Evolutionary conservation across 2,329 filamentous ascomycete species (phyloP).

Genomic region (Verticillium klebahnii): DNA sequence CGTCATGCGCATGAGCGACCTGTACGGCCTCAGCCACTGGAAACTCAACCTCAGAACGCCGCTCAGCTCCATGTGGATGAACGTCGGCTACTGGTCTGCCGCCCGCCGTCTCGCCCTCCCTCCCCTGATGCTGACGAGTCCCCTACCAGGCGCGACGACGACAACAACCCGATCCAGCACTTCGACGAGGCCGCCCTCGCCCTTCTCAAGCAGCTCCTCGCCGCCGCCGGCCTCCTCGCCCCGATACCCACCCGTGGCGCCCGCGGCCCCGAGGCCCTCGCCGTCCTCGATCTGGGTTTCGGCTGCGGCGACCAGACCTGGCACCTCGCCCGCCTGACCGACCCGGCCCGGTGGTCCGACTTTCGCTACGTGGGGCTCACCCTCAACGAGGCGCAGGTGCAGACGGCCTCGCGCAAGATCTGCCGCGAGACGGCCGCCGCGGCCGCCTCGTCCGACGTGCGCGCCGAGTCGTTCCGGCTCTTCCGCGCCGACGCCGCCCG

Average conservation of each 20-base stretch:
- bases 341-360: slow-evolving; percentile 13
- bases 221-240: slow-evolving; percentile 32
- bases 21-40: slow-evolving; percentile 51
- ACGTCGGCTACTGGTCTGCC: slow-evolving; percentile 55
- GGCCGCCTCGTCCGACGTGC: background rate
- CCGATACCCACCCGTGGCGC: background rate
- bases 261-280: slow-evolving; percentile 15
- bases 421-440: slow-evolving; percentile 16
- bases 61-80: slow-evolving; percentile 56
- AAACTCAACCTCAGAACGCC: slow-evolving; percentile 46
- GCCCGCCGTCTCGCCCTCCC: background rate
- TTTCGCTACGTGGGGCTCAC: slow-evolving; percentile 51
- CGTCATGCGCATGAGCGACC: slow-evolving; percentile 20
- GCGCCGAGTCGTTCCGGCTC: slow-evolving; percentile 25
- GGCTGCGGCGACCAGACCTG: slow-evolving; percentile 56
- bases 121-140: background rate
- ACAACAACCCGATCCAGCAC: slow-evolving; percentile 24
- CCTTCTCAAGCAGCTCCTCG: slow-evolving; percentile 42
- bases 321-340: slow-evolving; percentile 30
- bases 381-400: slow-evolving; percentile 39
- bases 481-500: slow-evolving; percentile 46
- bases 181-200: slow-evolving; percentile 43
- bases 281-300: slow-evolving; percentile 50
- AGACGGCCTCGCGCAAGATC: slow-evolving; percentile 25
- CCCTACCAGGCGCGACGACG: slow-evolving; percentile 20